Base-by-base conservation (phyloP, 2,329 filamentous ascomycete species). In the Taxawa tesnikishii region DNA sequence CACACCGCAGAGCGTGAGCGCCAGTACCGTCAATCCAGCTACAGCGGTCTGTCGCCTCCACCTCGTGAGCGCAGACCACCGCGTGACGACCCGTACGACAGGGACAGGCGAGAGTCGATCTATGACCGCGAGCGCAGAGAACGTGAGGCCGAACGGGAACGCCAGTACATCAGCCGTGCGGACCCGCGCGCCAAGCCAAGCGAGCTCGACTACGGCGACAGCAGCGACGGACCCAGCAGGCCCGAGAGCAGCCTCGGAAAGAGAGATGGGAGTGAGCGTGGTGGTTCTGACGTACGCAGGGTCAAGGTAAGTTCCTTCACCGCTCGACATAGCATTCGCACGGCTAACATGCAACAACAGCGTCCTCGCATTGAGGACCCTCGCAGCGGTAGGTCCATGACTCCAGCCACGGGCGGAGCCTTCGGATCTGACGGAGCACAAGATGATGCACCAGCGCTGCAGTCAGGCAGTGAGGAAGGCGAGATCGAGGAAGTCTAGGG, bases 401-500 rank as follows among this genome's bases (percentile, higher is more conserved):
- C 70, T 30, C 69, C 71, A 26, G 63, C 54, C n/a, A n/a, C n/a
- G n/a, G n/a, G n/a, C n/a, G n/a, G n/a, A n/a, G n/a, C n/a, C n/a
- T n/a, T n/a, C n/a, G n/a, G n/a, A n/a, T n/a, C n/a, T n/a, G n/a
- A n/a, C n/a, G n/a, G n/a, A n/a, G n/a, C n/a, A n/a, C n/a, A n/a
- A n/a, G n/a, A 67, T 43, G 61, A 72, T 38, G 75, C 81, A 42
- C 65, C 74, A 31, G 63, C 67, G 34, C 66, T 85, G 34, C 78
- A 82, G 48, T 88, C 82, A 37, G 90, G 90, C 32, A 94, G 87
- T 50, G 90, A 98, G 60, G 90, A 98, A 59, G 90, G 90, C 32
- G 90, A 98, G 63, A 96, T 98, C 47, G 90, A 94, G 58, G 87
- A 96, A 65, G 56, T 63, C 37, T 64, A 61, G 41, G 25, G 31